Base-by-base conservation (phyloP, 83 land plant genomes). In the Picea abies region DNA sequence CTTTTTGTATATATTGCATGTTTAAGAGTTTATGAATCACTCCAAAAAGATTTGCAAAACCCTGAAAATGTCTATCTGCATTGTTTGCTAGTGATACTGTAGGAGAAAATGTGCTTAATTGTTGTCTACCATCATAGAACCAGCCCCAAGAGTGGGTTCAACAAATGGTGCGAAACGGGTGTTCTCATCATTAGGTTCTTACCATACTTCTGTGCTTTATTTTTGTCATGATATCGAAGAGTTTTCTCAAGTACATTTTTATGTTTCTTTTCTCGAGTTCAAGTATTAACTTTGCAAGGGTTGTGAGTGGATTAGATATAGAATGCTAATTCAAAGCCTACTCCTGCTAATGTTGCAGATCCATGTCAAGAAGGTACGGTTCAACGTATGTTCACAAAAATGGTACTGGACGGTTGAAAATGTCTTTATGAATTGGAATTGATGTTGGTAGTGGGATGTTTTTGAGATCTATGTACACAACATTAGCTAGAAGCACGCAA, bases 21-120 rank as follows among this genome's bases (percentile, higher is more conserved):
- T 44, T 44, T 7, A 44, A 44, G 8, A 6, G 9, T 44, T 44
- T 44, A 44, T 44, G 49, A 6, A 44, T 44, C 8, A 44, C 49
- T 44, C 9, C 49, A 44, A 44, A 44, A 44, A 44, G 49, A 44
- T 44, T 44, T 29, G 39, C 17, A 39, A 71, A 41, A 39, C 5
- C 17, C 2, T 71, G 20, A 71, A 39, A 23, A 9, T 71, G 12
- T 44, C 15, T 14, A 16, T 32, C 6, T 69, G 72, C 17, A 35
- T 35, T 32, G 44, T 32, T 8, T 15, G 7, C 86, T 83, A 76
- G 80, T 63, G 29, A 80, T 85, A 68, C 66, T 81, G 85, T 85
- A 88, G 90, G 90, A 88, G 75, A 85, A 82, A 76, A 84, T 83
- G 89, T 88, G 87, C 64, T 82, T 72, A 60, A 82, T 49, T 67